Conservation (phyloP, 2,329 filamentous ascomycete species). For the Gaeumannomyces sp. region DNA sequence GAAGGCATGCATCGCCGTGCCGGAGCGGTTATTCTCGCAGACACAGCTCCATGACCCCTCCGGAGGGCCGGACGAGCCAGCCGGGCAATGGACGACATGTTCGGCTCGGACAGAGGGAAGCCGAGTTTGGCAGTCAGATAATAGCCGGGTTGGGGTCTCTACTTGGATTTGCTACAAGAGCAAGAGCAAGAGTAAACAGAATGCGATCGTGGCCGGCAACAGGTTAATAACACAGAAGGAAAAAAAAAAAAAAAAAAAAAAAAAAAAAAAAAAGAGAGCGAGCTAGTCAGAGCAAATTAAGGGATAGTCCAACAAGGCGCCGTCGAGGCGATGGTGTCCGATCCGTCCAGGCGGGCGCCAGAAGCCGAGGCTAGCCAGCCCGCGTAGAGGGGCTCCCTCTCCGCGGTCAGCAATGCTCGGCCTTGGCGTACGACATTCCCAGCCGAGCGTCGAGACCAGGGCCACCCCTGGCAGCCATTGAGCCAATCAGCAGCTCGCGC, state of each 20-base stretch:
- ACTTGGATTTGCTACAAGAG: too few species aligned
- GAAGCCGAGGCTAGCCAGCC: slow-evolving; percentile 25
- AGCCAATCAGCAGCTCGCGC: too few species aligned
- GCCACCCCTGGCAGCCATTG: background rate
- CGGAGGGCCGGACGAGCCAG: slow-evolving; percentile 45
- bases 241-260: too few species aligned
- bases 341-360: background rate
- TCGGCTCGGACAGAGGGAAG: slow-evolving; percentile 9
- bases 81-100: slow-evolving; percentile 44
- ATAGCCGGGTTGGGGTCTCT: too few species aligned
- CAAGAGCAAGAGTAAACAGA: background rate
- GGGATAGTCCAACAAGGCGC: background rate
- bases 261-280: background rate
- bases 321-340: slow-evolving; percentile 32
- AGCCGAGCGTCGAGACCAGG: background rate
- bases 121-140: background rate
- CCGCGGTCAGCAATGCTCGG: slow-evolving; percentile 5
- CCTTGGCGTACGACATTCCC: slow-evolving; percentile 14
- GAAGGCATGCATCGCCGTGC: slow-evolving; percentile 19
- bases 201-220: background rate
- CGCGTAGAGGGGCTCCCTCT: slow-evolving; percentile 9
- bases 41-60: slow-evolving; percentile 30
- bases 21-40: slow-evolving; percentile 17
- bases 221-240: background rate
- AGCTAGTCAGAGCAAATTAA: background rate